Evolutionary conservation across 768 basidiomycete genomes (phyloP), one percentile per base, ranked within the genome.

Genomic region (Sutorius australiensis): DNA sequence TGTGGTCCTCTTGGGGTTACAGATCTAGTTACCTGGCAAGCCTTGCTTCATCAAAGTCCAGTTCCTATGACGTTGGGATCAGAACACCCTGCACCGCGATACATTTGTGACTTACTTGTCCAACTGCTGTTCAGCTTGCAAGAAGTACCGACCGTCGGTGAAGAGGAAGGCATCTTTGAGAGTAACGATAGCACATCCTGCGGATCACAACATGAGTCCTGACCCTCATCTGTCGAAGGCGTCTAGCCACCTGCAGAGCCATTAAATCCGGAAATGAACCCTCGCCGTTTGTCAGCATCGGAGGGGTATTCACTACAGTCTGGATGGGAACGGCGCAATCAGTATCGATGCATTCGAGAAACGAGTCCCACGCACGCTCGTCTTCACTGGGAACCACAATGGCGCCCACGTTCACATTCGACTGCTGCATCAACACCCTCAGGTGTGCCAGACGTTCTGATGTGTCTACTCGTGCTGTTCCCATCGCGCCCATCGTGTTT

Each of bases 31-130:
- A 82, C 93, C 89, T 64, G 87, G 87, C 16, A 92, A 67, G 6
- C 95, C 97, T 60, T 90, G 85, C 66, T 92, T 94, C 90, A 95
- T 94, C 66, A 98, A 71, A 1, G 78, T 87, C 95, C 95, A 99
- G 56, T 94, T 93, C 44, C 86, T 89, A 60, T 6, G 39, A 46
- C 13, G 2, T 27, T 19, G 8, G 5, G 27, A 5, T 67, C 24
- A 60, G 42, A 43, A 46, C 8, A 32, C 45, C 6, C 16, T 4
- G 24, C 24, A 24, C 4, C 2, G 9, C 12, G 42, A 21, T 12
- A 30, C 5, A 40, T 39, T 3, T 24, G 17, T 16, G 19, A 27
- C 83, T 67, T 59, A 90, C 92, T 78, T 56, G 68, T 95, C 92
- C 58, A 99, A 74, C 70, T 99, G 92, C 57, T 93, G 81, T 55